Evolutionary conservation across 345 rosid species (phyloP).

Genomic region (Hibiscus syriacus): DNA sequence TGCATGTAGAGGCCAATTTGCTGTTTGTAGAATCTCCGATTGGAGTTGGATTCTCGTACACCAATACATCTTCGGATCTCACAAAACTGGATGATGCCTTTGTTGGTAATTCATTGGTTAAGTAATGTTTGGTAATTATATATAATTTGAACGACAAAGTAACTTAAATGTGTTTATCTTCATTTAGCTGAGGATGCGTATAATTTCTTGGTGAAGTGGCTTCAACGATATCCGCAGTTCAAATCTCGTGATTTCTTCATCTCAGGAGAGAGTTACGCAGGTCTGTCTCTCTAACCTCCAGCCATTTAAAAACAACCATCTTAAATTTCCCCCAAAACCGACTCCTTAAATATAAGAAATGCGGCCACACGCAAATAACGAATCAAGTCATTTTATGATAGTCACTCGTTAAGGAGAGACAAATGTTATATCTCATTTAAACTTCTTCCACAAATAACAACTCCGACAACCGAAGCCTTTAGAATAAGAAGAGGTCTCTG

Average conservation of each 20-base stretch:
- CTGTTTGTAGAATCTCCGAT: conserved; percentile 61
- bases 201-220: conserved; percentile 30
- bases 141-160: neutral
- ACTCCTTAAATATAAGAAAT: too few species aligned
- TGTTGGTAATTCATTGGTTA: conserved; percentile 34
- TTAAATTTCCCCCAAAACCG: too few species aligned
- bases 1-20: conserved; percentile 45
- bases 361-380: too few species aligned
- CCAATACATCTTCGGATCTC: conserved; percentile 51
- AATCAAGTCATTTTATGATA: too few species aligned
- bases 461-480: too few species aligned
- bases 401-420: too few species aligned
- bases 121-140: neutral
- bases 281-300: too few species aligned
- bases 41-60: conserved; percentile 68
- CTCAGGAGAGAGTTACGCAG: conserved; percentile 35
- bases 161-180: neutral
- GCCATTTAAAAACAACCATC: too few species aligned
- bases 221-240: conserved; percentile 26
- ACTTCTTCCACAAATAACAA: too few species aligned
- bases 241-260: conserved; percentile 28
- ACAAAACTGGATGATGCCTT: conserved; percentile 38
- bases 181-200: conserved; percentile 30
- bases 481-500: too few species aligned
- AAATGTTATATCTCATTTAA: too few species aligned